phyloP scores from a whole-genome alignment of 2,329 filamentous ascomycete species.

The Fusarium mexicanum region DNA sequence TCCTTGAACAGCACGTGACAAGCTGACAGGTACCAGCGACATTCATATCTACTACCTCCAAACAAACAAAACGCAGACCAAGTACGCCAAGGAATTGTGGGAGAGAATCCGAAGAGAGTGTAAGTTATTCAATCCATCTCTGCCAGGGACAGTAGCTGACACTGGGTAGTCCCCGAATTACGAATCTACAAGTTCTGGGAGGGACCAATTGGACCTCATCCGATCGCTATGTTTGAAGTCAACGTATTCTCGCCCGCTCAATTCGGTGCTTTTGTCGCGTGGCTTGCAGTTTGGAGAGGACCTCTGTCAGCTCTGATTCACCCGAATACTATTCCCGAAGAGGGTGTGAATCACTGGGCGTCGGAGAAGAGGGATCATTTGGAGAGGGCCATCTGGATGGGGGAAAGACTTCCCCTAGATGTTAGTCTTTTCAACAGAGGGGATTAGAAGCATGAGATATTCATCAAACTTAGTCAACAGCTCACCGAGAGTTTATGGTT shows the following conservation, averaged over 20 bases:
- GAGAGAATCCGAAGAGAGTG: conserved; percentile 79
- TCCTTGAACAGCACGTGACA: rapidly evolving
- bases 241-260: conserved; percentile 86
- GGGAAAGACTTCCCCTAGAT: conserved; percentile 71
- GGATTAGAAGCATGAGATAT: not conserved
- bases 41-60: conserved; percentile 86
- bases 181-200: conserved; percentile 84
- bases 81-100: conserved; percentile 78
- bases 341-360: conserved; percentile 45
- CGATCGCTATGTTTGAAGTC: conserved; percentile 90
- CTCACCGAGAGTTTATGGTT: rapidly evolving
- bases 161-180: conserved; percentile 76
- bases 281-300: conserved; percentile 84
- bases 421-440: conserved; percentile 21
- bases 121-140: not conserved
- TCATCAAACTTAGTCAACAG: too few species aligned
- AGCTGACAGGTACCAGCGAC: conserved; percentile 60
- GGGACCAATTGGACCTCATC: conserved; percentile 81
- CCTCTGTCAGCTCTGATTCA: conserved; percentile 83
- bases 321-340: conserved; percentile 74
- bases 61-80: conserved; percentile 67
- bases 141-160: not conserved
- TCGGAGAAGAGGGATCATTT: conserved; percentile 67
- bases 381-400: conserved; percentile 78
- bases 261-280: conserved; percentile 88